phyloP scores from a whole-genome alignment of 2,329 filamentous ascomycete genomes.

The Aspergillus amoenus region DNA sequence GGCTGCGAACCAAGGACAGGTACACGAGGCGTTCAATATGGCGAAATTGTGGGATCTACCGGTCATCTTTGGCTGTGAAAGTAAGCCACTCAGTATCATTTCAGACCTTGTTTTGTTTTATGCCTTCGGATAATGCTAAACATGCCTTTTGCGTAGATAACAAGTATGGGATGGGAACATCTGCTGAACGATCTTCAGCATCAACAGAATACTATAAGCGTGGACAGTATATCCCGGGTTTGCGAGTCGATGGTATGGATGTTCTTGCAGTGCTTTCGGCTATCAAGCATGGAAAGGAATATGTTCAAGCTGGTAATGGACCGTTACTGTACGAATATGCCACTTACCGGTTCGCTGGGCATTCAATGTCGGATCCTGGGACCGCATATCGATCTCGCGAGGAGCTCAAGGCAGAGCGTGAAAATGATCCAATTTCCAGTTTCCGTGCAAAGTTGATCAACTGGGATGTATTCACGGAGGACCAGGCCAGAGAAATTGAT shows the following conservation, averaged over 20 bases:
- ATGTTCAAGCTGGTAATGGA: slow-evolving; percentile 74
- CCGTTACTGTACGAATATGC: slow-evolving; percentile 95
- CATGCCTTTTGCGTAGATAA: slow-evolving; percentile 64
- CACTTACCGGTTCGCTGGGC: slow-evolving; percentile 95
- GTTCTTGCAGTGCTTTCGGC: slow-evolving; percentile 93
- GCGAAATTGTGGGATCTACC: slow-evolving; percentile 96
- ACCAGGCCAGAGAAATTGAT: slow-evolving; percentile 89
- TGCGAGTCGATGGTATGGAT: slow-evolving; percentile 99
- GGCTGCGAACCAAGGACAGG: slow-evolving; percentile 96
- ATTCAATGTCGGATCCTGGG: slow-evolving; percentile 98
- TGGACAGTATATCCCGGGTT: slow-evolving; percentile 95
- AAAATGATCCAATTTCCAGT: slow-evolving; percentile 93
- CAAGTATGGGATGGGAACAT: slow-evolving; percentile 99
- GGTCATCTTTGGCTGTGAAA: slow-evolving; percentile 93
- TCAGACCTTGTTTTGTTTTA: background rate
- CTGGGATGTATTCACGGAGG: slow-evolving; percentile 83
- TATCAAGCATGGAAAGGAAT: slow-evolving; percentile 86
- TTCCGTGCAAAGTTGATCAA: slow-evolving; percentile 94
- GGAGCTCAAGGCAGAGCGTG: slow-evolving; percentile 92
- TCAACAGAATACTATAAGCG: slow-evolving; percentile 99
- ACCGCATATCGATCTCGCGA: slow-evolving; percentile 97
- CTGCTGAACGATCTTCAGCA: slow-evolving; percentile 84
- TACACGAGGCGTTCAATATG: slow-evolving; percentile 99
- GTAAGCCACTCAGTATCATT: slow-evolving; percentile 60
- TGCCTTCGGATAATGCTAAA: slow-evolving; percentile 5